Percentiles rank a stretch among this genome's conserved stretches.
phyloP scores from a whole-genome alignment of 2,329 filamentous ascomycete genomes.

The Metarhizium guizhouense region DNA sequence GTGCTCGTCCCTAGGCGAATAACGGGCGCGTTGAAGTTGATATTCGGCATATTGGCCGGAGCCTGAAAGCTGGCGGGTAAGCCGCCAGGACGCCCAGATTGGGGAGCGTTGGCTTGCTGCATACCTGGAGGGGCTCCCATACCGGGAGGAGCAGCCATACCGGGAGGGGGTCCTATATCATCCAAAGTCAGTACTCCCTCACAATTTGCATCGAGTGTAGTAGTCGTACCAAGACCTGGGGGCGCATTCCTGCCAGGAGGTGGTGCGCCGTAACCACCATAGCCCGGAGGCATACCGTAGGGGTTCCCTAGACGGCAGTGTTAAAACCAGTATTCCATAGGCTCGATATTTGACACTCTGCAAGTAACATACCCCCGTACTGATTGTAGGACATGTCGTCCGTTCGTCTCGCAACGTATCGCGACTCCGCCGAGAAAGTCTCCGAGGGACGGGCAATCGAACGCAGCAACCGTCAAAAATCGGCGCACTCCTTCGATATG shows the following conservation, averaged over 20 bases:
- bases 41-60: conserved; percentile 86
- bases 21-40: conserved; percentile 95
- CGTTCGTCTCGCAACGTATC: background rate
- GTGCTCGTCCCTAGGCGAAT: conserved; percentile 87
- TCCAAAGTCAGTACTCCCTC: conserved; percentile 1
- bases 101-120: conserved; percentile 62
- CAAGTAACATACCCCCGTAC: conserved; percentile 40
- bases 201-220: background rate
- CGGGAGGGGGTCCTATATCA: conserved; percentile 60
- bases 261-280: conserved; percentile 54
- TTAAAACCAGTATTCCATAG: background rate
- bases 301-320: conserved; percentile 30
- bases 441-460: background rate
- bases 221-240: conserved; percentile 67
- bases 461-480: background rate
- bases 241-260: conserved; percentile 66
- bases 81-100: conserved; percentile 70
- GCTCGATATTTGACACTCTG: background rate
- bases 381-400: conserved; percentile 48
- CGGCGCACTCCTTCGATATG: background rate
- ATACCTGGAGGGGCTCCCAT: conserved; percentile 76
- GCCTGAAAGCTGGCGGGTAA: conserved; percentile 81
- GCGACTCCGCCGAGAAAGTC: background rate
- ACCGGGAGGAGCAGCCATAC: conserved; percentile 69
- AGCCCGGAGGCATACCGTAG: conserved; percentile 69